phyloP scores from a whole-genome alignment of 225 moss, liverwort and hornwort species.

The Bryum argenteum region DNA sequence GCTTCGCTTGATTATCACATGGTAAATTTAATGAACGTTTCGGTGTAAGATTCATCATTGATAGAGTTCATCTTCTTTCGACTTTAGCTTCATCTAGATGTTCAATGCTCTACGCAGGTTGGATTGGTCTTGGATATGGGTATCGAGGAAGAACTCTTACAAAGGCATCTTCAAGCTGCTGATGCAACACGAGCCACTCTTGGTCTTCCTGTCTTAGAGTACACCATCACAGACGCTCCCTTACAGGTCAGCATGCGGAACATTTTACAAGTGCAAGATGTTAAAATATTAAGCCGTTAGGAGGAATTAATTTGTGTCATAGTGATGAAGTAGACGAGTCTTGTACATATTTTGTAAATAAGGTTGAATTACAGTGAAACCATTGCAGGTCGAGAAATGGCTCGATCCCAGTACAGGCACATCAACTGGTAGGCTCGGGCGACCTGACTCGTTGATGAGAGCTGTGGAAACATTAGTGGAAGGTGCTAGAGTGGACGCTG shows the following conservation, averaged over 20 bases:
- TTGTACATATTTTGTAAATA: conserved; percentile 28
- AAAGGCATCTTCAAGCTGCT: conserved; percentile 86
- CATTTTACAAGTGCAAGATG: not conserved
- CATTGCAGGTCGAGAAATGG: conserved; percentile 91
- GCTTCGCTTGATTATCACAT: not conserved
- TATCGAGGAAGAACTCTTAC: conserved; percentile 80
- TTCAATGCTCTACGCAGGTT: conserved; percentile 50
- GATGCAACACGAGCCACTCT: conserved; percentile 87
- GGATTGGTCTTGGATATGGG: conserved; percentile 86
- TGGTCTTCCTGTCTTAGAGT: conserved; percentile 85
- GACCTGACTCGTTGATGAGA: conserved; percentile 82
- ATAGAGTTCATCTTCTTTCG: conserved; percentile 5
- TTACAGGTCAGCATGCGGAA: conserved; percentile 59
- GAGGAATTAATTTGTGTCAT: not conserved
- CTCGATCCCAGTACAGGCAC: conserved; percentile 72
- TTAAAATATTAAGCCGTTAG: not conserved
- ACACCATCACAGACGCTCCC: conserved; percentile 76
- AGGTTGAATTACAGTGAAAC: conserved; percentile 44
- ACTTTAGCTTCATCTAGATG: conserved; percentile 4
- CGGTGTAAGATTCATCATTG: not conserved
- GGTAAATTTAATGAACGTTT: not conserved
- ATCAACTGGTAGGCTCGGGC: conserved; percentile 82
- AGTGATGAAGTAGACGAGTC: not conserved
- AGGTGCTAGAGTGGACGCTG: conserved; percentile 69
- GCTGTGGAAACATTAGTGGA: conserved; percentile 71